phyloP scores from a whole-genome alignment of 108 stramenopile species.

The Hondaea fermentalgiana region DNA sequence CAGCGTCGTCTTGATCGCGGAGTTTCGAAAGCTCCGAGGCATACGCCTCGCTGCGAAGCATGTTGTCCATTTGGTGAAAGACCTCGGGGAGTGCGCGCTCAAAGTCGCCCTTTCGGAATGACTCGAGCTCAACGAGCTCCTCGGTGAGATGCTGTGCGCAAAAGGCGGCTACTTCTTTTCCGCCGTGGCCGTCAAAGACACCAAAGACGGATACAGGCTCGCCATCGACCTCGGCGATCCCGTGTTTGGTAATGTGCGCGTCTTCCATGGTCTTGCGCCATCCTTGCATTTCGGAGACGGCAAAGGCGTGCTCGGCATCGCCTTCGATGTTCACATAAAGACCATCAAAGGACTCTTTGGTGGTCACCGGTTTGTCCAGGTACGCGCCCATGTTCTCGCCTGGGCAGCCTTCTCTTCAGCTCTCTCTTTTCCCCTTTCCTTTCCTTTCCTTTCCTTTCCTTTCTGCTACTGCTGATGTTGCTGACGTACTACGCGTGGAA shows the following conservation, averaged over 20 bases:
- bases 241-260: slow-evolving; percentile 74
- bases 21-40: not conserved
- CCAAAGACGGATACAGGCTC: slow-evolving; percentile 40
- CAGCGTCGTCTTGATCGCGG: not conserved
- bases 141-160: slow-evolving; percentile 67
- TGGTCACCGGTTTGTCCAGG: not conserved
- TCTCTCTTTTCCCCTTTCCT: not conserved
- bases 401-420: not conserved
- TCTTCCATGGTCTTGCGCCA: slow-evolving; percentile 97
- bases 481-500: not conserved
- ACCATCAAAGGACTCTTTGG: not conserved
- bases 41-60: slow-evolving; percentile 16
- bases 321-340: not conserved
- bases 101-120: slow-evolving; percentile 29
- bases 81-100: slow-evolving; percentile 16
- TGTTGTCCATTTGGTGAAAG: slow-evolving; percentile 44
- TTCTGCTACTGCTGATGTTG: not conserved
- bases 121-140: slow-evolving; percentile 24
- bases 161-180: slow-evolving; percentile 65
- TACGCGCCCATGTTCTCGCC: not conserved
- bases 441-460: not conserved
- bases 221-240: slow-evolving; percentile 24
- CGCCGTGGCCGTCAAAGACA: slow-evolving; percentile 94
- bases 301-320: slow-evolving; percentile 39
- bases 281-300: slow-evolving; percentile 82